Conservation (phyloP, 2,329 filamentous ascomycete genomes). For the Epichloe amarillans region DNA sequence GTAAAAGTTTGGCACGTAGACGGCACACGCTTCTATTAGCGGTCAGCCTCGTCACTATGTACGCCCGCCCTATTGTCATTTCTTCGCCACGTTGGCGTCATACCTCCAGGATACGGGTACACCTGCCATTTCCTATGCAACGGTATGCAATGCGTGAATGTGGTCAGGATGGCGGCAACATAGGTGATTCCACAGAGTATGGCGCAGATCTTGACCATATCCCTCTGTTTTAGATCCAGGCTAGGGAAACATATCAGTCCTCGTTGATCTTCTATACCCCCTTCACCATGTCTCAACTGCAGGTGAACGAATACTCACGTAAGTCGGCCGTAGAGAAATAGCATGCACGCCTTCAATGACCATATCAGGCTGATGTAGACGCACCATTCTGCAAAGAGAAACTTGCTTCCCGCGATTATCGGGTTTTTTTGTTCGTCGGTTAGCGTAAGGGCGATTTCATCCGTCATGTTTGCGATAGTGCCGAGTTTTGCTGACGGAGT, state of each 20-base stretch:
- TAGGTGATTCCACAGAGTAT: slow-evolving; percentile 19
- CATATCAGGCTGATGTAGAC: slow-evolving; percentile 29
- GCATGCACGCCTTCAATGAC: slow-evolving; percentile 27
- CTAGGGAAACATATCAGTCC: slow-evolving; percentile 8
- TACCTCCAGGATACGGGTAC: slow-evolving; percentile 26
- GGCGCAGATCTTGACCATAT: slow-evolving; percentile 21
- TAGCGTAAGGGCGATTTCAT: slow-evolving; percentile 18
- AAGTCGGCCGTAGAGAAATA: slow-evolving; percentile 29
- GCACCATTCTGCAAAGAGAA: slow-evolving; percentile 24
- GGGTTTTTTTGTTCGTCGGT: slow-evolving; percentile 15
- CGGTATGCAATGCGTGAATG: slow-evolving; percentile 22
- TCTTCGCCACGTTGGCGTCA: slow-evolving; percentile 6
- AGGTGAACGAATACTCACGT: slow-evolving; percentile 18
- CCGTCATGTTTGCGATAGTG: slow-evolving; percentile 23
- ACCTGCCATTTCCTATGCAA: slow-evolving; percentile 27
- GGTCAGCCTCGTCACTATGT: neutral
- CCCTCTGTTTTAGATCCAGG: slow-evolving; percentile 12
- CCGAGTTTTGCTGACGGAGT: slow-evolving; percentile 19
- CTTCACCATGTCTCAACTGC: neutral
- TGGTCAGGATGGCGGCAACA: slow-evolving; percentile 18
- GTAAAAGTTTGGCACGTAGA: neutral
- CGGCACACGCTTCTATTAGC: neutral
- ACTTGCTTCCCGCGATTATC: slow-evolving; percentile 21
- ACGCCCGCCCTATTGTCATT: neutral
- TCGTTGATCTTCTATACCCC: neutral